A percentile compares a stretch with the other conserved stretches of the same genome.
Evolutionary conservation across 768 basidiomycete species (phyloP).

Genomic region (Russula emetica): DNA sequence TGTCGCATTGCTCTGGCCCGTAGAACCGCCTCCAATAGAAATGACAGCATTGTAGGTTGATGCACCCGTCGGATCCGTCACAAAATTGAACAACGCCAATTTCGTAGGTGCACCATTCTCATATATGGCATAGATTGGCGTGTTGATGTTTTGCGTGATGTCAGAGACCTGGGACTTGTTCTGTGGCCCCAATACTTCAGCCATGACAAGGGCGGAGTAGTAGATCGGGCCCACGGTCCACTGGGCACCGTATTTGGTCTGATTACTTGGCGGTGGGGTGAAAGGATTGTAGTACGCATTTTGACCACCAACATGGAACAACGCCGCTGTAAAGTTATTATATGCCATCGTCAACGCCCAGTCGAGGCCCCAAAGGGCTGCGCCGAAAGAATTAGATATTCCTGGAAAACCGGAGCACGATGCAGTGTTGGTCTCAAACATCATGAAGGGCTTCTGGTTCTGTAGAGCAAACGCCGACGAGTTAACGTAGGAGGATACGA

Average conservation of each 20-base stretch:
- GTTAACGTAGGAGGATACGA: slow-evolving; percentile 52
- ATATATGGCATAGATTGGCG: slow-evolving; percentile 68
- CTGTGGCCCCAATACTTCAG: slow-evolving; percentile 63
- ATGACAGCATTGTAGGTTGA: slow-evolving; percentile 52
- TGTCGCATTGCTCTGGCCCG: slow-evolving; percentile 38
- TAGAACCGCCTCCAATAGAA: slow-evolving; percentile 43
- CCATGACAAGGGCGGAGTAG: slow-evolving; percentile 65
- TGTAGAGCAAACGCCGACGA: slow-evolving; percentile 41
- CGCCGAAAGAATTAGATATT: slow-evolving; percentile 56
- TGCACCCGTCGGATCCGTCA: slow-evolving; percentile 54
- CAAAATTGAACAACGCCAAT: slow-evolving; percentile 69
- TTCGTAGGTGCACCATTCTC: slow-evolving; percentile 60
- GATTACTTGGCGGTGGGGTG: slow-evolving; percentile 50
- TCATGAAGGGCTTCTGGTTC: slow-evolving; percentile 43
- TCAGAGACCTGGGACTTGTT: slow-evolving; percentile 65
- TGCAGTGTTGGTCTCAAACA: slow-evolving; percentile 58
- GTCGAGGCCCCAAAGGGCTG: slow-evolving; percentile 51
- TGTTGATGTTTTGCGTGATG: slow-evolving; percentile 44
- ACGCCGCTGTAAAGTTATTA: slow-evolving; percentile 42
- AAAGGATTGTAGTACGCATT: slow-evolving; percentile 57
- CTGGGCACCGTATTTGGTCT: slow-evolving; percentile 47
- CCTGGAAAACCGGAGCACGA: slow-evolving; percentile 48
- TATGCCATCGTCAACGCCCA: slow-evolving; percentile 51
- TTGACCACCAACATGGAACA: slow-evolving; percentile 58
- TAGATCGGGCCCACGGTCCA: slow-evolving; percentile 75